Conservation (phyloP, 495 filamentous ascomycete genomes). For the Neurospora sp. region DNA sequence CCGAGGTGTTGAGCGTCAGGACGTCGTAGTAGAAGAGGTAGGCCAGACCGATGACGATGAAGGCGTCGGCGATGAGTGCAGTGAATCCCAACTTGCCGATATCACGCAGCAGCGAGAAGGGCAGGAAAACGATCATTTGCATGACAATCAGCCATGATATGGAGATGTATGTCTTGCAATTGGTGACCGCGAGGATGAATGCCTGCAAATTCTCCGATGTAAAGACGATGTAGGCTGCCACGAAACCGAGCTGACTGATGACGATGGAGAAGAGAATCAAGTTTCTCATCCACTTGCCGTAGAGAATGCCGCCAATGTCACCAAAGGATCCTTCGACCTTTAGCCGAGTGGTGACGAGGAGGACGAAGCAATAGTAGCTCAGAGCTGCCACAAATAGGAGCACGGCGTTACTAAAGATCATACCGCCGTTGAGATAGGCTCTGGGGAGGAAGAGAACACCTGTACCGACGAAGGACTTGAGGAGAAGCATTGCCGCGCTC, state of each 20-base stretch:
- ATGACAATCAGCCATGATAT: constrained; percentile 84
- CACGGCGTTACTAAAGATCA: constrained; percentile 91
- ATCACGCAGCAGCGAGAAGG: constrained; percentile 85
- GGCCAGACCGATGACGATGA: constrained; percentile 83
- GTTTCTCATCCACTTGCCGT: constrained; percentile 77
- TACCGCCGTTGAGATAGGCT: constrained; percentile 88
- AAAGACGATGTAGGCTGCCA: constrained; percentile 97
- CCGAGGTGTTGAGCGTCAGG: constrained; percentile 66
- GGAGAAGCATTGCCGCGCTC: constrained; percentile 67
- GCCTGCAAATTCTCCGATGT: constrained; percentile 92
- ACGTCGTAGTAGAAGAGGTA: constrained; percentile 97
- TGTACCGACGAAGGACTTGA: constrained; percentile 96
- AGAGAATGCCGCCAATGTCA: constrained; percentile 89
- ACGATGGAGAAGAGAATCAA: constrained; percentile 87
- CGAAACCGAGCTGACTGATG: constrained; percentile 88
- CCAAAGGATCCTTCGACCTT: constrained; percentile 84
- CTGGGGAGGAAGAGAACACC: constrained; percentile 94
- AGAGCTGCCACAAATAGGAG: constrained; percentile 72
- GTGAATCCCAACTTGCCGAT: constrained; percentile 90
- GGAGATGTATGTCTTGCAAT: constrained; percentile 70
- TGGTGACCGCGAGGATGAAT: constrained; percentile 73
- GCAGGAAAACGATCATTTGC: constrained; percentile 88
- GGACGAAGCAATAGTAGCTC: constrained; percentile 93
- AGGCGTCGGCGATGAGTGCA: constrained; percentile 82
- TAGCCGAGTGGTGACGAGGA: constrained; percentile 78